Conservation (phyloP, 495 filamentous ascomycete species). For the Xylaria intraflava region DNA sequence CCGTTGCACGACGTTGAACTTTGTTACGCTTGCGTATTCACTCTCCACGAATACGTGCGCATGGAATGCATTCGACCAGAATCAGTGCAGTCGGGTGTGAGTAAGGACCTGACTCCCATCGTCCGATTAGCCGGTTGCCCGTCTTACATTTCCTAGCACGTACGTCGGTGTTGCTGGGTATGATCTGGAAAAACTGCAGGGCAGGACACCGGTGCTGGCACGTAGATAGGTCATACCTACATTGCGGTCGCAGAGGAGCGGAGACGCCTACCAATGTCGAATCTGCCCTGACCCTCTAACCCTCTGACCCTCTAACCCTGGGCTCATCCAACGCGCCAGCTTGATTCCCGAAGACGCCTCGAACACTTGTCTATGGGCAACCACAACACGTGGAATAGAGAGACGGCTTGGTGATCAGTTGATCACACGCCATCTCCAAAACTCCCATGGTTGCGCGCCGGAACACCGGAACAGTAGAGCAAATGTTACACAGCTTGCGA, state of each 20-base stretch:
- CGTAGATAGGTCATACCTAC: background rate
- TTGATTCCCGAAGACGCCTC: background rate
- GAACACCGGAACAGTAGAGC: background rate
- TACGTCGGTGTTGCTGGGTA: too few relatives aligned
- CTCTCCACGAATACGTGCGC: too few relatives aligned
- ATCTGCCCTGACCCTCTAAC: background rate
- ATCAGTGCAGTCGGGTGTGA: background rate
- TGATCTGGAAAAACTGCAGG: too few relatives aligned
- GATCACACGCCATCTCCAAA: constrained; percentile 2
- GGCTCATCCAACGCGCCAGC: background rate
- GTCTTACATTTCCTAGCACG: too few relatives aligned
- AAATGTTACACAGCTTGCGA: background rate
- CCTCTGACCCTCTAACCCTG: background rate
- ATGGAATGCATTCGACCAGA: background rate
- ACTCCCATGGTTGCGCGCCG: background rate
- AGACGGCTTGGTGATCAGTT: background rate
- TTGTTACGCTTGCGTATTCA: background rate
- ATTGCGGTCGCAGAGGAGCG: background rate
- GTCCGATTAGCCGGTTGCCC: too few relatives aligned
- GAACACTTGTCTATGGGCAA: background rate
- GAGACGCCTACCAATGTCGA: background rate
- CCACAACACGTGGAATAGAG: background rate
- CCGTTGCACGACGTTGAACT: background rate
- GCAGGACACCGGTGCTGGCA: background rate
- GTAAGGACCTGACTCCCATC: too few relatives aligned